phyloP scores from a whole-genome alignment of 2,329 filamentous ascomycete species.

The Diaporthe caulivora region DNA sequence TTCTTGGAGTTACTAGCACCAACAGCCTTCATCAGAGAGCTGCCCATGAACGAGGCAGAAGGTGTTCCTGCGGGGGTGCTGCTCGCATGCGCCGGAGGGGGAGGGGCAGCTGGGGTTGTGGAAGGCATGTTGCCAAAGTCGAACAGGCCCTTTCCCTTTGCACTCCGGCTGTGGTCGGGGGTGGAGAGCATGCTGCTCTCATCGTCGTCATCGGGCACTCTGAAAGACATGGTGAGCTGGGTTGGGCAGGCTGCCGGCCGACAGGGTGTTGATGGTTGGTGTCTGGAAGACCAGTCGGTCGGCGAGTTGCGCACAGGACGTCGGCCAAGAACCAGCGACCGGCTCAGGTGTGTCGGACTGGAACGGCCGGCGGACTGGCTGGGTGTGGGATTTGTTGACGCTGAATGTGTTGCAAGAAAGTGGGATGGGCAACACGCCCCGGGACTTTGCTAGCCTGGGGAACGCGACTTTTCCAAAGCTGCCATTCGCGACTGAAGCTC shows the following conservation, averaged over 20 bases:
- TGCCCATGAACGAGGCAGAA: slow-evolving; percentile 66
- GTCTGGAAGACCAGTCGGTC: background rate
- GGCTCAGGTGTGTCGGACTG: background rate
- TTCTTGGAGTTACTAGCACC: slow-evolving; percentile 40
- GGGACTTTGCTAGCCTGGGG: slow-evolving; percentile 6
- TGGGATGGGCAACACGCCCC: slow-evolving; percentile 22
- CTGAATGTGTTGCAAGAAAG: slow-evolving; percentile 1
- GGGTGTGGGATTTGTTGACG: background rate
- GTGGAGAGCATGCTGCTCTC: slow-evolving; percentile 59
- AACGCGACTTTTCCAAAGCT: slow-evolving; percentile 35
- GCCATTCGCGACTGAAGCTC: slow-evolving; percentile 29
- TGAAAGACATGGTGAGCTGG: slow-evolving; percentile 44
- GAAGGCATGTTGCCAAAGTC: slow-evolving; percentile 60
- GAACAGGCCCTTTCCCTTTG: slow-evolving; percentile 52
- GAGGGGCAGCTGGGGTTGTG: slow-evolving; percentile 65
- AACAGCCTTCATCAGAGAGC: slow-evolving; percentile 61
- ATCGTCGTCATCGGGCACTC: slow-evolving; percentile 56
- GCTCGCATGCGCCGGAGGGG: slow-evolving; percentile 64
- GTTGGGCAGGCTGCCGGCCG: slow-evolving; percentile 4
- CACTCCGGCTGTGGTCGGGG: slow-evolving; percentile 56
- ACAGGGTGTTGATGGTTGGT: background rate
- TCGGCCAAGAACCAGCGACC: background rate
- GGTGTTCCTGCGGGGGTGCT: slow-evolving; percentile 70
- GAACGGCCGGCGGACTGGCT: background rate
- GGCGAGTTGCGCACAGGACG: background rate